Conservation (phyloP, 441 rosid genomes). For the Adansonia gregorii region DNA sequence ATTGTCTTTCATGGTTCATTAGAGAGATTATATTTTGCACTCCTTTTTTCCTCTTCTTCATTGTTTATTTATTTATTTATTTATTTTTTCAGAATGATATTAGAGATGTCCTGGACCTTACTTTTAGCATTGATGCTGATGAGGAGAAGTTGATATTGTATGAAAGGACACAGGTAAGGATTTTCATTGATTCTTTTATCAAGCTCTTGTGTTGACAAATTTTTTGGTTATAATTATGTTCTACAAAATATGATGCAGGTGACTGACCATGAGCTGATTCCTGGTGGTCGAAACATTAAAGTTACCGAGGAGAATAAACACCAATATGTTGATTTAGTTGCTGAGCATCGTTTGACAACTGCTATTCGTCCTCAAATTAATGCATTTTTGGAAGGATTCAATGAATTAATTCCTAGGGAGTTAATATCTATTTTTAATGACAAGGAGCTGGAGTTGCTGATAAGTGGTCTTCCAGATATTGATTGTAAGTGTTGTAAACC, state of each 20-base stretch:
- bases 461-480: conserved; percentile 95
- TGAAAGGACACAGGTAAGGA: conserved; percentile 71
- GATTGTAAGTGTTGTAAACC: conserved; percentile 62
- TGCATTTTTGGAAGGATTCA: conserved; percentile 89
- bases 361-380: conserved; percentile 96
- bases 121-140: conserved; percentile 96
- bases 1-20: neutral
- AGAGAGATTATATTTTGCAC: neutral
- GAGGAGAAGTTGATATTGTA: conserved; percentile 90
- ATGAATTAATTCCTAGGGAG: conserved; percentile 74
- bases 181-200: conserved; percentile 8
- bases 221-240: conserved; percentile 6
- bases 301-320: conserved; percentile 96
- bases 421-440: conserved; percentile 90
- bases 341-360: conserved; percentile 90
- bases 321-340: conserved; percentile 84
- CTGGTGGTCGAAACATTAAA: conserved; percentile 82
- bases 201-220: neutral
- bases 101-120: conserved; percentile 77
- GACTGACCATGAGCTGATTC: conserved; percentile 88
- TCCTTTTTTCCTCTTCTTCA: conserved; percentile 3
- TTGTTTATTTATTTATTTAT: conserved; percentile 30
- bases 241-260: conserved; percentile 54
- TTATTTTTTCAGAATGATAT: conserved; percentile 65
- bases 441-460: conserved; percentile 90